Conservation (phyloP, 768 basidiomycete genomes). For the Mrakia blollopis region DNA sequence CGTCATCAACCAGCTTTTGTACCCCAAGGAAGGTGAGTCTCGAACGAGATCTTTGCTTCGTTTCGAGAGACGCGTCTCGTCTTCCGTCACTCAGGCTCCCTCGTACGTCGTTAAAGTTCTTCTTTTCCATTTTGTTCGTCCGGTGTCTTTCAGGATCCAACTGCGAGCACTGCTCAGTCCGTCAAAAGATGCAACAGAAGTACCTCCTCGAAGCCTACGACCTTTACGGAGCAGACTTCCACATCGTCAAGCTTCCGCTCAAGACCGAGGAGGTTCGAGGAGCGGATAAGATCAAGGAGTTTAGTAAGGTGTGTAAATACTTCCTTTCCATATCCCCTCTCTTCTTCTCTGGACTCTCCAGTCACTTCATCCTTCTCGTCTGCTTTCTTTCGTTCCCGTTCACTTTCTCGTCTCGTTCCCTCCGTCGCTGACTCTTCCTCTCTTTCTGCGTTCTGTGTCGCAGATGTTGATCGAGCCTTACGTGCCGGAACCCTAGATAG, state of each 20-base stretch:
- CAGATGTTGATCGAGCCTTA: conserved; percentile 79
- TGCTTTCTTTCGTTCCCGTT: neutral
- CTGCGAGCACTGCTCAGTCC: conserved; percentile 91
- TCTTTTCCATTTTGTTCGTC: neutral
- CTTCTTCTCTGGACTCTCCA: neutral
- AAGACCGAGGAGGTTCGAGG: conserved; percentile 96
- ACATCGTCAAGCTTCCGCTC: conserved; percentile 86
- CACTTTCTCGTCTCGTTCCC: neutral
- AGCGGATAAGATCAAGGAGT: conserved; percentile 84
- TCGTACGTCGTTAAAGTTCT: too few relatives aligned
- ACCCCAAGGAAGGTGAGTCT: conserved; percentile 76
- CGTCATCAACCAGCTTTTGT: conserved; percentile 93
- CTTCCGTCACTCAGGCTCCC: too few relatives aligned
- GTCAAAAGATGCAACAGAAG: conserved; percentile 97
- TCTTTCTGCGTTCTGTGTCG: neutral
- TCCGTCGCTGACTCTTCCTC: neutral
- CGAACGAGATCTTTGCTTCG: too few relatives aligned
- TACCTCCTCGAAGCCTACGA: conserved; percentile 95
- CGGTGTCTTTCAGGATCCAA: conserved; percentile 60
- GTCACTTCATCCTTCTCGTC: neutral
- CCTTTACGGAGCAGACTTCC: conserved; percentile 96
- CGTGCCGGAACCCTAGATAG: conserved; percentile 47
- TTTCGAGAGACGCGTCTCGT: too few relatives aligned
- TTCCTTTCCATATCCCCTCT: neutral
- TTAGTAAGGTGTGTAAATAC: conserved; percentile 56